Evolutionary conservation across 768 basidiomycete species (phyloP), one percentile per base, ranked within the genome.

Genomic region (Pholiota conissans): DNA sequence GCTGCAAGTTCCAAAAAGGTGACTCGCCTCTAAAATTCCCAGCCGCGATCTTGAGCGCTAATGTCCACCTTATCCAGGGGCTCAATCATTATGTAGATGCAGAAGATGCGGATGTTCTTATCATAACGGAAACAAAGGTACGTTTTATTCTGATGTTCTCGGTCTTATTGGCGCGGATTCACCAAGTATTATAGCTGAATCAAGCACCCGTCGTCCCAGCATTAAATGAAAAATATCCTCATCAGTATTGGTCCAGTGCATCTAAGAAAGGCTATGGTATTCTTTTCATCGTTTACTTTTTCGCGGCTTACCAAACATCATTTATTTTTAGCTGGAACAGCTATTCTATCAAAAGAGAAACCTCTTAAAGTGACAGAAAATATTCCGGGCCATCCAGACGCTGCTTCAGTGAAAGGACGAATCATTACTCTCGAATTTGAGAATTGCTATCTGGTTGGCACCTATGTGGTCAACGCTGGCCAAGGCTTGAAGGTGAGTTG

Each of bases 41-140:
- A 51, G 20, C 24, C 26, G 20, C 3, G 5, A 29, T 29, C 29
- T 42, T 1, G 10, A 45, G 9, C 52, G 26, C 22, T 28, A 8
- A 49, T 22, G n/a, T n/a, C n/a, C n/a, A n/a, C n/a, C 2, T 18
- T 56, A 35, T 35, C 11, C 61, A 90, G 87, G 93, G 93, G 0
- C 93, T 95, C 74, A 87, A 85, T 63, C 68, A 76, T 65, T 95
- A 95, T 66, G 77, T 94, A 29, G 86, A 91, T 62, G 91, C 91
- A 1, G 93, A 95, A 64, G 86, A 94, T 66, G 84, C 93, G 0
- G 93, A 95, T 66, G 77, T 95, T 26, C 76, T 95, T 22, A 80
- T 95, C 14, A 74, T 95, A 40, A 92, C 90, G 0, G 93, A 95
- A 74, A 94, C 92, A 9, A 95, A 94, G 79, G 91, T n/a, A n/a